phyloP scores from a whole-genome alignment of 2,329 filamentous ascomycete genomes.

The Thielaviopsis populi region DNA sequence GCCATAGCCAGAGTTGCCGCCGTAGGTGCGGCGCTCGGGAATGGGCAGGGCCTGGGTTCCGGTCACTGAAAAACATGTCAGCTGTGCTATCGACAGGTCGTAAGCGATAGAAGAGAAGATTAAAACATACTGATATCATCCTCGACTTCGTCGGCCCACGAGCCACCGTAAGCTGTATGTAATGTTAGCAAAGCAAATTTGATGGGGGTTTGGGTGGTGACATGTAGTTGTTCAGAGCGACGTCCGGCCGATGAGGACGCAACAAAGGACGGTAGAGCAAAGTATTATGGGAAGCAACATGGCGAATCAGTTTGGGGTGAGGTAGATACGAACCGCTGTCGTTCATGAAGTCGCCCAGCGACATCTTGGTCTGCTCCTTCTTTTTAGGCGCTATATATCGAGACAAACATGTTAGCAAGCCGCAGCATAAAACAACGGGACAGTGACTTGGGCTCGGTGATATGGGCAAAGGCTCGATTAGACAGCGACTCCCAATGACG shows the following conservation, averaged over 20 bases:
- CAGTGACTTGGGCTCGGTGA: neutral
- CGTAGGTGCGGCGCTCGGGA: conserved; percentile 30
- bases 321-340: conserved; percentile 33
- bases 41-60: conserved; percentile 44
- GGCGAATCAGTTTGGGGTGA: neutral
- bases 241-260: neutral
- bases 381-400: conserved; percentile 71
- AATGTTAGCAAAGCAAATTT: conserved; percentile 1
- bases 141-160: conserved; percentile 99
- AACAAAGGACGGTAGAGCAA: no score
- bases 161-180: conserved; percentile 45
- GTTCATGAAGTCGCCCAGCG: conserved; percentile 86
- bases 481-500: neutral
- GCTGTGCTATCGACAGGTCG: neutral
- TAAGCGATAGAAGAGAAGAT: neutral
- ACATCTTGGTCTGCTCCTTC: conserved; percentile 92
- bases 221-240: neutral
- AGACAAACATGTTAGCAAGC: conserved; percentile 17
- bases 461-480: neutral
- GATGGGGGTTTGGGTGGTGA: neutral
- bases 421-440: neutral
- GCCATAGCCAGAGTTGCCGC: conserved; percentile 22
- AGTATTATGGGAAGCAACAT: neutral
- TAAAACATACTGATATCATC: conserved; percentile 57
- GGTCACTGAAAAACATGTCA: conserved; percentile 19